A percentile compares a stretch with the other conserved stretches of the same genome.
phyloP scores from a whole-genome alignment of 305 asterid genomes.

The Striga hermonthica region DNA sequence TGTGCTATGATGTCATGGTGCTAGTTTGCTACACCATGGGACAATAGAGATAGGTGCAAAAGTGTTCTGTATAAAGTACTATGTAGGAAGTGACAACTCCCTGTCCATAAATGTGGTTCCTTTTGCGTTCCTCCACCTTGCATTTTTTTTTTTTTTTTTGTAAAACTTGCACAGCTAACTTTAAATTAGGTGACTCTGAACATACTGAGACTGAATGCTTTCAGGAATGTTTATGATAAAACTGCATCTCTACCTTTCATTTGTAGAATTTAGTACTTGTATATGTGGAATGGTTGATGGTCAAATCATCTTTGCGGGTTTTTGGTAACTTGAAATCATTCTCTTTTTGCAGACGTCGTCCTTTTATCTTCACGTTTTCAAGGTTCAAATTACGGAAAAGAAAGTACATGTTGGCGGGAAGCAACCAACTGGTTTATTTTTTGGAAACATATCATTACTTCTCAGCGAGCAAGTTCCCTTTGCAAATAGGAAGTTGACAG shows the following conservation, averaged over 20 bases:
- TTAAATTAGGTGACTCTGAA: conserved; percentile 15
- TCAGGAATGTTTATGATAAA: conserved; percentile 7
- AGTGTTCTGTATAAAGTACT: conserved; percentile 17
- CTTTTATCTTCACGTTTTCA: conserved; percentile 79
- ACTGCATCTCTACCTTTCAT: conserved; percentile 5
- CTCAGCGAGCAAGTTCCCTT: conserved; percentile 86
- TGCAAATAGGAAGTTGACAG: conserved; percentile 59
- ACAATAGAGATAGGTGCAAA: conserved; percentile 12
- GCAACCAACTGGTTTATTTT: conserved; percentile 82
- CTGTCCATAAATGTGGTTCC: conserved; percentile 4
- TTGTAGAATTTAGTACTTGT: conserved; percentile 18
- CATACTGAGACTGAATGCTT: conserved; percentile 19
- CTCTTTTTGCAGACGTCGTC: conserved; percentile 74
- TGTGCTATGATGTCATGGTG: conserved; percentile 15
- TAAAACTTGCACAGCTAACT: conserved; percentile 19
- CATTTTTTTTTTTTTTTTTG: no score
- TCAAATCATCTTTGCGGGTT: conserved; percentile 22
- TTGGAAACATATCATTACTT: conserved; percentile 66
- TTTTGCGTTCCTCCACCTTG: neutral
- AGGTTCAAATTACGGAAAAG: conserved; percentile 78
- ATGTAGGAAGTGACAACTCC: conserved; percentile 11
- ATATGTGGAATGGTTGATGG: conserved; percentile 22
- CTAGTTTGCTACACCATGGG: conserved; percentile 2
- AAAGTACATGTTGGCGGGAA: conserved; percentile 86
- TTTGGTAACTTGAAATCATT: conserved; percentile 29